Conservation (phyloP, 192 early-diverging fungal species). For the Umbelopsis vinacea region DNA sequence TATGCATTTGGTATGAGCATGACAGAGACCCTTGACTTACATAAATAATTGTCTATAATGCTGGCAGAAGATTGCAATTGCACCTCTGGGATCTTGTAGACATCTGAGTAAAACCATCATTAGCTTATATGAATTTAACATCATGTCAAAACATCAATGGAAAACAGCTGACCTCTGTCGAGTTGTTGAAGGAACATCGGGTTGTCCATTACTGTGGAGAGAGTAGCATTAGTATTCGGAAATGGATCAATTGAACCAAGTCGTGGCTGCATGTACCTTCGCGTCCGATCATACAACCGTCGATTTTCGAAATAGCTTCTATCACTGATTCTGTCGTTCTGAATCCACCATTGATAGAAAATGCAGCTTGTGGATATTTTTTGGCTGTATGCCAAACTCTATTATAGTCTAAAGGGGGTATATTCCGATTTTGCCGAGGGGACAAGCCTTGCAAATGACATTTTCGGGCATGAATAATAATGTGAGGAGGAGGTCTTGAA, state of each 20-base stretch:
- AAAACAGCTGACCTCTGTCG: conserved; percentile 46
- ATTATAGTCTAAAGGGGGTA: conserved; percentile 67
- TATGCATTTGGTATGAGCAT: background rate
- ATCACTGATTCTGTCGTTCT: conserved; percentile 50
- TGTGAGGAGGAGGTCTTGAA: conserved; percentile 41
- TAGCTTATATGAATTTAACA: background rate
- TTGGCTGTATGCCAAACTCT: conserved; percentile 58
- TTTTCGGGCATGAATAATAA: conserved; percentile 75
- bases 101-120: background rate
- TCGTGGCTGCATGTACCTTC: conserved; percentile 42
- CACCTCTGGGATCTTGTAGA: background rate
- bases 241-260: background rate
- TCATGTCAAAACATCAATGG: no score
- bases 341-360: conserved; percentile 74
- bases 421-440: conserved; percentile 68
- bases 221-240: background rate
- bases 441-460: conserved; percentile 68
- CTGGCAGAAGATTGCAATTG: conserved; percentile 34
- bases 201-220: conserved; percentile 56
- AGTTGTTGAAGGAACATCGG: conserved; percentile 69
- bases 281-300: conserved; percentile 76
- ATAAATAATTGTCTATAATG: conserved; percentile 46
- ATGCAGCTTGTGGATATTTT: conserved; percentile 56
- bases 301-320: conserved; percentile 51
- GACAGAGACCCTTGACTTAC: conserved; percentile 16